phyloP scores from a whole-genome alignment of 352 stramenopile genomes.

The Phytophthora boehmeriae region DNA sequence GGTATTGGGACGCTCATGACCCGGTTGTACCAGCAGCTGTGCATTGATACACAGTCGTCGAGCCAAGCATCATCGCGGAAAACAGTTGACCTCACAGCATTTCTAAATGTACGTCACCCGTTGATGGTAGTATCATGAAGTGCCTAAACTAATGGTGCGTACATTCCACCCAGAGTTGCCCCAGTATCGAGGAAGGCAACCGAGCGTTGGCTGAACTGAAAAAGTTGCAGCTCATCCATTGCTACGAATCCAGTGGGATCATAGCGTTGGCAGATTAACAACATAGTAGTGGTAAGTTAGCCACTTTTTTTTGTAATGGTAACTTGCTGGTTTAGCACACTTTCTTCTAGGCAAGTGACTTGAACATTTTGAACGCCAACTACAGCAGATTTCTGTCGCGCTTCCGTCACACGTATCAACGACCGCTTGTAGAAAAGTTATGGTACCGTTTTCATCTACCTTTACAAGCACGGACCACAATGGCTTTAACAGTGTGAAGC shows the following conservation, averaged over 20 bases:
- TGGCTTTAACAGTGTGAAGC: no score
- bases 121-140: neutral
- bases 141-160: conserved; percentile 7
- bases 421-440: no score
- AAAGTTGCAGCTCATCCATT: conserved; percentile 83
- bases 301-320: no score
- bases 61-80: conserved; percentile 40
- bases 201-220: conserved; percentile 76
- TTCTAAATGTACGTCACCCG: conserved; percentile 58
- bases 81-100: conserved; percentile 65
- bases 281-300: no score
- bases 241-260: conserved; percentile 81
- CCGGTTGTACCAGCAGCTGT: conserved; percentile 74
- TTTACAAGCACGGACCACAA: no score
- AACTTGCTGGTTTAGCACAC: no score
- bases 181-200: conserved; percentile 73
- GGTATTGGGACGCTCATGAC: conserved; percentile 79
- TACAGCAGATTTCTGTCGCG: no score
- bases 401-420: no score
- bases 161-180: conserved; percentile 59
- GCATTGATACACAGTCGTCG: conserved; percentile 31
- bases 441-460: no score
- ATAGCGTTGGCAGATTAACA: conserved; percentile 67
- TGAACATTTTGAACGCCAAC: no score
- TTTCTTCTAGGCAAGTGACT: no score